Evolutionary conservation across 1,139 yeast species (phyloP).

Genomic region (Petasospora rhodanensis): DNA sequence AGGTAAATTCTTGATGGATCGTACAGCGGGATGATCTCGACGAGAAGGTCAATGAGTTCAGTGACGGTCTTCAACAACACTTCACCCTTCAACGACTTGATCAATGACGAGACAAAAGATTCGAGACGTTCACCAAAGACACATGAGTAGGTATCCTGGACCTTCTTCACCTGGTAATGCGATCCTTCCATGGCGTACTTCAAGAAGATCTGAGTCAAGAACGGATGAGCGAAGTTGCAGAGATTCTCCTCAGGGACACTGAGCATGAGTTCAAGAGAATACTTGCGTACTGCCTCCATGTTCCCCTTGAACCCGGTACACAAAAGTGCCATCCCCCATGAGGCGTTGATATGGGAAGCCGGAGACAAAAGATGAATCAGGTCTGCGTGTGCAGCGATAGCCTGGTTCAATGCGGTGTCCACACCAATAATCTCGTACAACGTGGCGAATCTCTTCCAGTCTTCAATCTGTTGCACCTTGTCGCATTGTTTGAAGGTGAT

Average conservation of each 20-base stretch:
- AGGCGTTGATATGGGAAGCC: conserved; percentile 48
- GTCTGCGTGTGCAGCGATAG: conserved; percentile 72
- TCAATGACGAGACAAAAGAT: conserved; percentile 42
- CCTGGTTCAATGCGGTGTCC: conserved; percentile 84
- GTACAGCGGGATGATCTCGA: conserved; percentile 47
- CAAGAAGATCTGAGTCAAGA: conserved; percentile 49
- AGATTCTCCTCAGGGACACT: conserved; percentile 42
- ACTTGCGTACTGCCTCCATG: conserved; percentile 74
- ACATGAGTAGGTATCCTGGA: conserved; percentile 38
- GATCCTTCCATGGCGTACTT: conserved; percentile 65
- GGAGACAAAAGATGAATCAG: conserved; percentile 53
- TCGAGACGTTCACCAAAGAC: conserved; percentile 52
- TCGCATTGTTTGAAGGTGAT: conserved; percentile 44
- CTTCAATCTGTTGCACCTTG: conserved; percentile 34
- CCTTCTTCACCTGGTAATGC: conserved; percentile 41
- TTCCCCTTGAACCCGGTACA: conserved; percentile 76
- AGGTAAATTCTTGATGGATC: conserved; percentile 71
- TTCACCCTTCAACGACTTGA: conserved; percentile 34
- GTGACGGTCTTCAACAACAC: conserved; percentile 30
- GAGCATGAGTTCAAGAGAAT: conserved; percentile 54
- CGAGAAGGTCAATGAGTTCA: conserved; percentile 38
- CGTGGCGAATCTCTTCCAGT: conserved; percentile 73
- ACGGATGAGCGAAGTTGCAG: conserved; percentile 41
- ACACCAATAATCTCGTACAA: conserved; percentile 76
- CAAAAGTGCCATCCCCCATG: conserved; percentile 70